A percentile compares a stretch with the other conserved stretches of the same genome.
These are phyloP conservation scores for Alternaria hordeiaustralica DNA, from an alignment of 2,329 filamentous ascomycete species.

Conservation along the genomic window DNA sequence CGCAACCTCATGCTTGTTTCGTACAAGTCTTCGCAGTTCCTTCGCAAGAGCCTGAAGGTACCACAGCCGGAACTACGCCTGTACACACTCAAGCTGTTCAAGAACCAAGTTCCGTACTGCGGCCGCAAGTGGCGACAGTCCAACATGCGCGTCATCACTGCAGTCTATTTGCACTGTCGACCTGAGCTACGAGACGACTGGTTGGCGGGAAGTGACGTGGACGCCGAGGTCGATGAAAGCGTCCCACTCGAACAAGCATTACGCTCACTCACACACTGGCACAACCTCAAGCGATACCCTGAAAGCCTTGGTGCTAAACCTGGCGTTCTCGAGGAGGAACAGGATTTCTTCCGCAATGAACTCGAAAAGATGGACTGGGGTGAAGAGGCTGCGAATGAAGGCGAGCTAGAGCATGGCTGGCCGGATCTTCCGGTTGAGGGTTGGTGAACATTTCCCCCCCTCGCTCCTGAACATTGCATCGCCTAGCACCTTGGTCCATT, in stretches of 20 bases:
- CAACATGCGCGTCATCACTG: slow-evolving; percentile 98
- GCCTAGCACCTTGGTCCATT: neutral
- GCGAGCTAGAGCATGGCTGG: slow-evolving; percentile 29
- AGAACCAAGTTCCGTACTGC: slow-evolving; percentile 97
- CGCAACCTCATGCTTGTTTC: slow-evolving; percentile 91
- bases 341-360: slow-evolving; percentile 58
- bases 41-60: slow-evolving; percentile 89
- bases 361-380: slow-evolving; percentile 58
- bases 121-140: slow-evolving; percentile 97
- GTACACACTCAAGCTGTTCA: slow-evolving; percentile 97
- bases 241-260: slow-evolving; percentile 91
- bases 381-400: slow-evolving; percentile 35
- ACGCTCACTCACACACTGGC: slow-evolving; percentile 90
- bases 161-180: slow-evolving; percentile 90
- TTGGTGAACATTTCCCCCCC: slow-evolving; percentile 29
- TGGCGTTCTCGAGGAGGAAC: slow-evolving; percentile 52
- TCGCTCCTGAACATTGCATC: neutral
- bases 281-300: slow-evolving; percentile 83
- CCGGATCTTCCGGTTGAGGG: slow-evolving; percentile 38
- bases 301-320: slow-evolving; percentile 69
- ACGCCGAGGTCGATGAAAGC: slow-evolving; percentile 91
- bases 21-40: slow-evolving; percentile 92
- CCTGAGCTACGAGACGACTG: slow-evolving; percentile 95
- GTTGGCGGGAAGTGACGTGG: slow-evolving; percentile 88
- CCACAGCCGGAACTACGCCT: slow-evolving; percentile 86